These are phyloP conservation scores for Blastomyces gilchristii DNA, from an alignment of 2,329 filamentous ascomycete species.

Conservation along the genomic window DNA sequence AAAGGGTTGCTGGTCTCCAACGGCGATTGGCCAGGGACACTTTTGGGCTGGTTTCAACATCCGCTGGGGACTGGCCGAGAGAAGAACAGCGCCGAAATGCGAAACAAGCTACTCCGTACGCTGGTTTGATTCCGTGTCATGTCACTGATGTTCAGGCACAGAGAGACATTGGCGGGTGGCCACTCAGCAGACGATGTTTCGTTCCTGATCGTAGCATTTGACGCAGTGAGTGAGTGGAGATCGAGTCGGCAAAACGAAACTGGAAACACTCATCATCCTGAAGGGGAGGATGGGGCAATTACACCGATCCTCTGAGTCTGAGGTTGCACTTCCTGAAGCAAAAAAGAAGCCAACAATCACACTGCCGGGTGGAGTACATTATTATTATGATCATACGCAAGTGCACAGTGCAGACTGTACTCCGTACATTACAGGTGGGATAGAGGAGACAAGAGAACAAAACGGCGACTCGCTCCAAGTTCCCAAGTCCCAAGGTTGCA, in stretches of 20 bases:
- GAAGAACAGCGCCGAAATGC: not conserved
- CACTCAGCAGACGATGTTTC: conserved; percentile 1
- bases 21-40: not conserved
- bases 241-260: too few species aligned
- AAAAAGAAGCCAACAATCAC: not conserved
- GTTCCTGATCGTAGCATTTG: not conserved
- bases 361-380: not conserved
- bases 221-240: not conserved
- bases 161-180: not conserved
- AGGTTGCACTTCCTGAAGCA: not conserved
- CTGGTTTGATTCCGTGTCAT: not conserved
- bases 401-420: too few species aligned
- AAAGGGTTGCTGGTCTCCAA: not conserved
- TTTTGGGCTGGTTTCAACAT: not conserved
- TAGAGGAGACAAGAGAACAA: not conserved
- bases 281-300: not conserved
- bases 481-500: too few species aligned
- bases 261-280: too few species aligned
- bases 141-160: too few species aligned
- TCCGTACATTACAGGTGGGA: too few species aligned
- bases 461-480: not conserved
- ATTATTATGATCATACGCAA: too few species aligned
- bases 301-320: not conserved
- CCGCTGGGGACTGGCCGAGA: not conserved
- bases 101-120: conserved; percentile 6